phyloP scores from a whole-genome alignment of 805 yeast species.

The Yamadazyma sp. region DNA sequence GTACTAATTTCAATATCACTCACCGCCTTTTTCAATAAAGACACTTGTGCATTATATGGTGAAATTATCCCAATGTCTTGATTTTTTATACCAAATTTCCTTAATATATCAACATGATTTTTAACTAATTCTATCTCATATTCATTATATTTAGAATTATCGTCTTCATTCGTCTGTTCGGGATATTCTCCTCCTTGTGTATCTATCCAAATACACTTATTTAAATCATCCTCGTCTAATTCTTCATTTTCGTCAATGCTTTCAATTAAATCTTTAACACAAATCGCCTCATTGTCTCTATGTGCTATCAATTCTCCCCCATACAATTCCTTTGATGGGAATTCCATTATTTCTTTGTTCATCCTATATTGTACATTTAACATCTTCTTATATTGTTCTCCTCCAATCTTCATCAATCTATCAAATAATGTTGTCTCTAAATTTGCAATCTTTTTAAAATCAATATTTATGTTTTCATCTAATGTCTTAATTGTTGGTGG shows the following conservation, averaged over 20 bases:
- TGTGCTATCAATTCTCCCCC: conserved; percentile 61
- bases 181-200: conserved; percentile 87
- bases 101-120: conserved; percentile 52
- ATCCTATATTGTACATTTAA: conserved; percentile 83
- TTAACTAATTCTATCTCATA: conserved; percentile 66
- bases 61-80: conserved; percentile 78
- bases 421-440: conserved; percentile 78
- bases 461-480: conserved; percentile 22
- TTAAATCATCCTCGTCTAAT: conserved; percentile 51
- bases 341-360: conserved; percentile 75
- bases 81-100: conserved; percentile 50
- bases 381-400: conserved; percentile 49
- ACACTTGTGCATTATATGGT: conserved; percentile 88
- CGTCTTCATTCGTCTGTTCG: conserved; percentile 45
- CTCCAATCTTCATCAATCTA: conserved; percentile 51
- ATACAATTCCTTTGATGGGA: conserved; percentile 69
- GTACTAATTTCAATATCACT: conserved; percentile 73
- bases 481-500: conserved; percentile 82
- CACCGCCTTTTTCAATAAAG: conserved; percentile 49
- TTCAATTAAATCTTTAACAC: conserved; percentile 50
- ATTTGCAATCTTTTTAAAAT: conserved; percentile 38
- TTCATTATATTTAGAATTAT: conserved; percentile 65
- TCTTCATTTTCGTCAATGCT: conserved; percentile 51
- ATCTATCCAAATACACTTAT: conserved; percentile 76
- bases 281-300: conserved; percentile 49